Conservation (phyloP, 2,329 filamentous ascomycete genomes). For the Emericellopsis cladophorae region DNA sequence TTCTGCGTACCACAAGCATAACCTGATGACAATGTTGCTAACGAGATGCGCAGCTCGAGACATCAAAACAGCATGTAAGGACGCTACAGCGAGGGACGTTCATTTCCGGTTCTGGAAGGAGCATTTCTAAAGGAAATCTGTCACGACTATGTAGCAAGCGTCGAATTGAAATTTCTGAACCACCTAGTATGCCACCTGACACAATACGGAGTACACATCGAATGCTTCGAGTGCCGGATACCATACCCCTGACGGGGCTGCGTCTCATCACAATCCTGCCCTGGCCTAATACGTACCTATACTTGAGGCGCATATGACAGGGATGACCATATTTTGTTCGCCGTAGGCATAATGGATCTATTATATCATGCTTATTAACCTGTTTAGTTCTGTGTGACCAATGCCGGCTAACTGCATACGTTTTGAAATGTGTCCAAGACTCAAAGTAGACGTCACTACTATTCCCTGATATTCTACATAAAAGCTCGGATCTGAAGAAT, state of each 20-base stretch:
- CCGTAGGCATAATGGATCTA: no score
- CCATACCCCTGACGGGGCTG: not conserved
- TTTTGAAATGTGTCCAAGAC: no score
- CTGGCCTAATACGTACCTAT: not conserved
- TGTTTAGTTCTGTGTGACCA: no score
- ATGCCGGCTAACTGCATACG: no score
- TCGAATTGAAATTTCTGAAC: not conserved
- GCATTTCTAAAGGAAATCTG: conserved; percentile 45
- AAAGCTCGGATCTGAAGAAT: no score
- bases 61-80: conserved; percentile 71
- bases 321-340: no score
- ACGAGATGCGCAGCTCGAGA: conserved; percentile 51
- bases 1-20: not conserved
- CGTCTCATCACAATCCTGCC: not conserved
- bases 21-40: conserved; percentile 17
- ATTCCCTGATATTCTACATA: no score
- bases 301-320: no score
- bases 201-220: not conserved
- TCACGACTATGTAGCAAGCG: not conserved
- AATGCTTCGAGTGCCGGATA: not conserved
- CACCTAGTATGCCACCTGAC: not conserved
- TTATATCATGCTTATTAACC: no score
- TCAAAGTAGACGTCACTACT: no score
- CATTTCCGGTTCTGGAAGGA: conserved; percentile 99
- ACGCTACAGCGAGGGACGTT: conserved; percentile 63